Conservation (phyloP, 805 yeast genomes). For the Nakazawaea holstii region DNA sequence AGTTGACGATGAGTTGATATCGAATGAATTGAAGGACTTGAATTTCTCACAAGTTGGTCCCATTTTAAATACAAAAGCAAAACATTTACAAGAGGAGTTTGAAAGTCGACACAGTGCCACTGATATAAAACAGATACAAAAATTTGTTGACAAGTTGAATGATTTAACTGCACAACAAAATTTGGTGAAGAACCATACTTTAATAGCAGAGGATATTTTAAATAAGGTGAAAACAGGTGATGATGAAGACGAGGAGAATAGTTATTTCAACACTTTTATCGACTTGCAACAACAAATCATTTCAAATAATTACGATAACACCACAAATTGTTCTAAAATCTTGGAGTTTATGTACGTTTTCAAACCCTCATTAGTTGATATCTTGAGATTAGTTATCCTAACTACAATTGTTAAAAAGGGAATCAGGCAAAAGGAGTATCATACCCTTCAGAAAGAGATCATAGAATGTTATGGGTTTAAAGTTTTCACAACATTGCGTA, state of each 20-base stretch:
- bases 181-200: constrained; percentile 66
- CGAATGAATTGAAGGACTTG: constrained; percentile 44
- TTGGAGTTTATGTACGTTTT: constrained; percentile 45
- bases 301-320: constrained; percentile 41
- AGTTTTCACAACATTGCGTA: constrained; percentile 40
- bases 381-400: constrained; percentile 50
- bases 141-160: constrained; percentile 66
- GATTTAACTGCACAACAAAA: constrained; percentile 63
- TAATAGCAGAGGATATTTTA: constrained; percentile 62
- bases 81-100: constrained; percentile 61
- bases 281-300: constrained; percentile 70
- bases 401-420: constrained; percentile 67
- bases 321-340: constrained; percentile 30
- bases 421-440: constrained; percentile 57
- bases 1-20: constrained; percentile 43
- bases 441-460: constrained; percentile 46
- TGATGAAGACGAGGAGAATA: constrained; percentile 15
- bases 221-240: constrained; percentile 30
- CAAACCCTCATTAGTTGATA: constrained; percentile 32
- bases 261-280: constrained; percentile 39
- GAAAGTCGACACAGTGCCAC: constrained; percentile 53
- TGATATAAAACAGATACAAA: constrained; percentile 59
- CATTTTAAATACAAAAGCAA: constrained; percentile 65
- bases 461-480: constrained; percentile 62
- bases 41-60: constrained; percentile 82